Conservation (phyloP, 2,329 filamentous ascomycete species). For the Ophiosphaerella korrae region DNA sequence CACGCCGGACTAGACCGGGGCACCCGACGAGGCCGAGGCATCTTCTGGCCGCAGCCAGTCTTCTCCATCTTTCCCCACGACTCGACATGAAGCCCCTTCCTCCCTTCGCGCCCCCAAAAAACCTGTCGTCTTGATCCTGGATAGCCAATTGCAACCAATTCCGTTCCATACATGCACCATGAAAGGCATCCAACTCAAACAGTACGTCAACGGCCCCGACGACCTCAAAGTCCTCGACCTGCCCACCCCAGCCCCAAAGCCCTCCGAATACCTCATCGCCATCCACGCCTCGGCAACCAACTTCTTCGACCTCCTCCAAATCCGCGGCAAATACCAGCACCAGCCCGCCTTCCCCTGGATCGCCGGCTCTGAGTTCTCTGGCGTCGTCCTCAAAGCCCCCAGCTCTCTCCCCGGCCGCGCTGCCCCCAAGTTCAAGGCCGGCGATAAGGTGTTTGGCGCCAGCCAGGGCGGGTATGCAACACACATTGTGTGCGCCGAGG, state of each 20-base stretch:
- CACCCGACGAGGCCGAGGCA: constrained; percentile 20
- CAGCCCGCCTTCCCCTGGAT: constrained; percentile 90
- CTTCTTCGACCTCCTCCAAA: constrained; percentile 96
- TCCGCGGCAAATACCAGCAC: constrained; percentile 93
- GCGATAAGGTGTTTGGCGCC: constrained; percentile 85
- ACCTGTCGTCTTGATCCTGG: too few species aligned
- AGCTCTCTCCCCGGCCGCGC: constrained; percentile 50
- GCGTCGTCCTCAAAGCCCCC: constrained; percentile 72
- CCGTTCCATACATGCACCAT: constrained; percentile 51
- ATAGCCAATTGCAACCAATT: too few species aligned
- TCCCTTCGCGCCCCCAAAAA: background rate
- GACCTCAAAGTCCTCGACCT: constrained; percentile 78
- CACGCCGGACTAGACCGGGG: too few species aligned
- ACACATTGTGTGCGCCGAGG: constrained; percentile 70
- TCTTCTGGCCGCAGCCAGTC: constrained; percentile 5
- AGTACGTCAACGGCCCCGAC: constrained; percentile 78
- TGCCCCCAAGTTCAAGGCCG: constrained; percentile 70
- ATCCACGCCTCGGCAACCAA: constrained; percentile 89
- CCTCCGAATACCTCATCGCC: constrained; percentile 81
- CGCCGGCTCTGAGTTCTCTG: constrained; percentile 85
- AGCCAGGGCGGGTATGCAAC: constrained; percentile 86
- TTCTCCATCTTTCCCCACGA: background rate
- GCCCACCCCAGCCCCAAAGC: constrained; percentile 72
- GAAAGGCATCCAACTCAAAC: constrained; percentile 74
- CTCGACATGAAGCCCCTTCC: background rate